Evolutionary conservation across 805 yeast genomes (phyloP).

Genomic region (Lachancea meyersii): DNA sequence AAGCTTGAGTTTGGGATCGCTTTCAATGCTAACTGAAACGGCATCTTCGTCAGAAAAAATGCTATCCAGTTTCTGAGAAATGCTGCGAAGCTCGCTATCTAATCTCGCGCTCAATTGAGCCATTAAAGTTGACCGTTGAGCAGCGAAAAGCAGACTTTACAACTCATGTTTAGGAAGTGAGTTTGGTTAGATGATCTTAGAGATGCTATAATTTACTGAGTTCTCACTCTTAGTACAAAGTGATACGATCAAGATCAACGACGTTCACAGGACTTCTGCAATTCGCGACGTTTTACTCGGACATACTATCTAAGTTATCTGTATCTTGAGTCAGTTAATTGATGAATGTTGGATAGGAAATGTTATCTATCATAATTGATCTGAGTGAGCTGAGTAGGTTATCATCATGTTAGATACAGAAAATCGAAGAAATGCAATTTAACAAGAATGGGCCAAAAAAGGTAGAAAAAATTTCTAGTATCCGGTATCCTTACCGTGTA

Average conservation of each 20-base stretch:
- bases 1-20: constrained; percentile 20
- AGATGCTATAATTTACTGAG: too few relatives aligned
- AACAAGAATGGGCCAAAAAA: too few relatives aligned
- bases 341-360: constrained; percentile 40
- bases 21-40: constrained; percentile 12
- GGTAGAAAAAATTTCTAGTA: too few relatives aligned
- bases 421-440: not conserved
- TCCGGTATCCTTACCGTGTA: constrained; percentile 10
- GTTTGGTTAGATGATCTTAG: too few relatives aligned
- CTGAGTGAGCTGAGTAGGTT: constrained; percentile 41
- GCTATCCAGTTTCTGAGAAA: constrained; percentile 2
- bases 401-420: constrained; percentile 28
- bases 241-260: not conserved
- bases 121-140: not conserved
- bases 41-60: constrained; percentile 10
- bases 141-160: too few relatives aligned
- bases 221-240: not conserved
- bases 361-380: constrained; percentile 35
- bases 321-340: constrained; percentile 18
- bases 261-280: too few relatives aligned
- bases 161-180: too few relatives aligned
- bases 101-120: not conserved
- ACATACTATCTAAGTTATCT: not conserved
- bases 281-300: too few relatives aligned
- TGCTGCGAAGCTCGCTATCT: not conserved